Evolutionary conservation across 306 rosid genomes (phyloP).

Genomic region (Pueraria montana): DNA sequence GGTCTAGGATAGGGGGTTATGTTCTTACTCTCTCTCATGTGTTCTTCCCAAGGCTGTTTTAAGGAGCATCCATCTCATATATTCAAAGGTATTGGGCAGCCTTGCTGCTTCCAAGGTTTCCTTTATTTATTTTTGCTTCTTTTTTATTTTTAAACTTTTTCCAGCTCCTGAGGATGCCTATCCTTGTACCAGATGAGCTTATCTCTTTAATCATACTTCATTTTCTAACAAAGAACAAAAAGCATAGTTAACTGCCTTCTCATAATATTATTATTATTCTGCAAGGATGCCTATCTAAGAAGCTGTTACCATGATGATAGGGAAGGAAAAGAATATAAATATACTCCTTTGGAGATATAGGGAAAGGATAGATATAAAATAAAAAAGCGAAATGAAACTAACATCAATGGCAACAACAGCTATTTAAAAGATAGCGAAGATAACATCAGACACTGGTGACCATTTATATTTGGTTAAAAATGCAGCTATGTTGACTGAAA

Average conservation of each 20-base stretch:
- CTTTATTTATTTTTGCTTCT: constrained; percentile 14
- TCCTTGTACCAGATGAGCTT: neutral
- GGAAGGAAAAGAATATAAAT: constrained; percentile 20
- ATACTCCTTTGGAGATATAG: neutral
- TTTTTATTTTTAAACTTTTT: neutral
- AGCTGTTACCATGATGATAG: neutral
- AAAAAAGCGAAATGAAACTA: constrained; percentile 16
- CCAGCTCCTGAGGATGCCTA: neutral
- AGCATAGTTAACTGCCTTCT: neutral
- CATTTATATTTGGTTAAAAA: constrained; percentile 2
- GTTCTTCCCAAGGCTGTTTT: constrained; percentile 19
- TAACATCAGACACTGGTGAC: constrained; percentile 3
- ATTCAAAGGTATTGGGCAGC: constrained; percentile 24
- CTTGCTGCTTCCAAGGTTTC: constrained; percentile 8
- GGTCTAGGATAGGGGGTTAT: neutral
- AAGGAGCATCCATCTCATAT: constrained; percentile 15
- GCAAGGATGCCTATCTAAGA: neutral
- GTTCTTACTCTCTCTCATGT: neutral
- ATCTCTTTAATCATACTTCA: neutral
- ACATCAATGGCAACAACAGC: neutral
- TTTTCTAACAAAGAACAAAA: neutral
- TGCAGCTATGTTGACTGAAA: neutral
- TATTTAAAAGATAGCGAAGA: neutral
- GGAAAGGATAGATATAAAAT: neutral
- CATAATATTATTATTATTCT: neutral